Evolutionary conservation across 441 rosid genomes (phyloP).

Genomic region (Caryocar brasiliense): DNA sequence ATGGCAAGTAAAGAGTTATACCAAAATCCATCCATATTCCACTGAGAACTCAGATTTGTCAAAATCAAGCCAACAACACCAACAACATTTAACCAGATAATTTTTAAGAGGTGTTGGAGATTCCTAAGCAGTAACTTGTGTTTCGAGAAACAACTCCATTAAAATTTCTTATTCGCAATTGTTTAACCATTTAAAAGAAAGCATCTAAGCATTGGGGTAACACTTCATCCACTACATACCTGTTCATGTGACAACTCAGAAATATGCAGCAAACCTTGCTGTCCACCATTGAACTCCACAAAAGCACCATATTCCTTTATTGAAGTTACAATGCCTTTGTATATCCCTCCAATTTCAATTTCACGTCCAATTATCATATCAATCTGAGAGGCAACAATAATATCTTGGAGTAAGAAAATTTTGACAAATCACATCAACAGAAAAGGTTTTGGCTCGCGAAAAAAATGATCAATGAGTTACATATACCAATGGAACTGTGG

Average conservation of each 20-base stretch:
- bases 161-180: too few relatives aligned
- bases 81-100: neutral
- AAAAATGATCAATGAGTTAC: too few relatives aligned
- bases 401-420: neutral
- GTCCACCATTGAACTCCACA: constrained; percentile 94
- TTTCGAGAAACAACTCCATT: too few relatives aligned
- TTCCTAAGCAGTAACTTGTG: too few relatives aligned
- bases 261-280: constrained; percentile 82
- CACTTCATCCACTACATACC: constrained; percentile 31
- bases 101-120: too few relatives aligned
- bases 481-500: too few relatives aligned
- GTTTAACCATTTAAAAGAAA: neutral
- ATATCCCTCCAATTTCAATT: constrained; percentile 77
- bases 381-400: constrained; percentile 41
- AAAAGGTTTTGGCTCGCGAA: too few relatives aligned
- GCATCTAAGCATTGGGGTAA: neutral
- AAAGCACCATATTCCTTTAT: constrained; percentile 96
- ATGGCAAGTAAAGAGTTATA: neutral
- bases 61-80: neutral
- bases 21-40: neutral
- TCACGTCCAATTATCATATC: constrained; percentile 75
- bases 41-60: neutral
- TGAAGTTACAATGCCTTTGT: constrained; percentile 82
- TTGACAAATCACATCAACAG: too few relatives aligned
- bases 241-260: constrained; percentile 91